Percentiles rank a stretch among this genome's conserved stretches.
phyloP scores from a whole-genome alignment of 1,284 basidiomycete species.

The Porodaedalea pini region DNA sequence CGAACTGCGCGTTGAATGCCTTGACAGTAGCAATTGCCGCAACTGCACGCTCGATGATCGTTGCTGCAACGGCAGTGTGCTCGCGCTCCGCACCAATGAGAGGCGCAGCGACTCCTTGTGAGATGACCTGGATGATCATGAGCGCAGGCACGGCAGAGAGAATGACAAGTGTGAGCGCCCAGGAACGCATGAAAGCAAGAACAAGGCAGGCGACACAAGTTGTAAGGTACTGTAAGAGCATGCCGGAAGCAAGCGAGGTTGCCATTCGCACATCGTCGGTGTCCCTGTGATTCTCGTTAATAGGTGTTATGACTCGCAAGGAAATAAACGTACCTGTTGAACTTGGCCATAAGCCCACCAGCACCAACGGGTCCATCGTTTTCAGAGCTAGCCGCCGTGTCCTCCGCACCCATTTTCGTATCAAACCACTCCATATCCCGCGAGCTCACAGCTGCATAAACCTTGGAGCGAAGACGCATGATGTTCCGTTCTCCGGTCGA shows the following conservation, averaged over 20 bases:
- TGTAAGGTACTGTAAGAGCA: constrained; percentile 76
- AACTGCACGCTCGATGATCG: constrained; percentile 76
- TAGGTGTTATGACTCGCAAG: constrained; percentile 2
- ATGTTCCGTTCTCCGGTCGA: constrained; percentile 82
- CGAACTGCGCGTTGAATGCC: constrained; percentile 82
- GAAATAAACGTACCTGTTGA: constrained; percentile 63
- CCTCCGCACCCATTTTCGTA: constrained; percentile 68
- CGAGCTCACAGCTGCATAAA: constrained; percentile 67
- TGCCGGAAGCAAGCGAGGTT: constrained; percentile 73
- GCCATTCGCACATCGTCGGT: constrained; percentile 92
- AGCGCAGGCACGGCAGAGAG: constrained; percentile 87
- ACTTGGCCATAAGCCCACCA: constrained; percentile 93
- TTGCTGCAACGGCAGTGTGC: constrained; percentile 68
- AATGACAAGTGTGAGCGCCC: constrained; percentile 86
- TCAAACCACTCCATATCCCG: constrained; percentile 90
- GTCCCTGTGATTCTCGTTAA: constrained; percentile 56
- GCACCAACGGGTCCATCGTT: constrained; percentile 68
- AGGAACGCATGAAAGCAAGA: constrained; percentile 80
- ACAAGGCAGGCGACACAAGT: constrained; percentile 78
- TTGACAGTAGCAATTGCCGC: constrained; percentile 89
- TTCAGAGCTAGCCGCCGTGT: constrained; percentile 40
- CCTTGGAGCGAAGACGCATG: constrained; percentile 59
- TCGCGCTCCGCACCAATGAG: constrained; percentile 66
- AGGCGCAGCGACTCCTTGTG: constrained; percentile 67
- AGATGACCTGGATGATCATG: constrained; percentile 69